These are phyloP conservation scores for Myochromella boudieri DNA, from an alignment of 768 basidiomycete species.

Conservation along the genomic window DNA sequence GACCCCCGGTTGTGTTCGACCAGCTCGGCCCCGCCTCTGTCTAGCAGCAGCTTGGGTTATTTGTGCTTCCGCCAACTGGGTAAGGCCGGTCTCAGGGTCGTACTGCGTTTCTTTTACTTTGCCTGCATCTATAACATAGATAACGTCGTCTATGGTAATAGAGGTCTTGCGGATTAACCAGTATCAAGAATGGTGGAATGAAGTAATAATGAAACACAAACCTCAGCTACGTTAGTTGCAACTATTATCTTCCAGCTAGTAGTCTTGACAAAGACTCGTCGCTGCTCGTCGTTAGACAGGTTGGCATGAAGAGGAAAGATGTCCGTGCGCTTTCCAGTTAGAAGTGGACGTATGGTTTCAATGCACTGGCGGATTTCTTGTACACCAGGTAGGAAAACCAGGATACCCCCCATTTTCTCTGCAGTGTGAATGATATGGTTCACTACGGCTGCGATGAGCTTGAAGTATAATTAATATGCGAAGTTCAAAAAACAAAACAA, in stretches of 20 bases:
- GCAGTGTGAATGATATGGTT: conserved; percentile 56
- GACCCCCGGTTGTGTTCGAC: conserved; percentile 76
- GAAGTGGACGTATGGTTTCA: conserved; percentile 45
- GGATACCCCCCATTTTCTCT: conserved; percentile 59
- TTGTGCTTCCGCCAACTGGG: conserved; percentile 78
- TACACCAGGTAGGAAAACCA: conserved; percentile 90
- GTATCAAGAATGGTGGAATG: not conserved
- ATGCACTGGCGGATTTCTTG: conserved; percentile 84
- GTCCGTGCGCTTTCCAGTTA: conserved; percentile 37
- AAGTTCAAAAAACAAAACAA: not conserved
- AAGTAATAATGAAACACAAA: conserved; percentile 23
- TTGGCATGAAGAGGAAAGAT: conserved; percentile 89
- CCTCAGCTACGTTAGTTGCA: conserved; percentile 91
- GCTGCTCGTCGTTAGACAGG: conserved; percentile 81
- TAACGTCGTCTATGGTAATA: conserved; percentile 87
- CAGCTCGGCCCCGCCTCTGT: conserved; percentile 88
- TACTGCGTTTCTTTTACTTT: conserved; percentile 83
- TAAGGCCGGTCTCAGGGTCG: conserved; percentile 70
- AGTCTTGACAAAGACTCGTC: conserved; percentile 65
- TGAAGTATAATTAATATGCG: conserved; percentile 3
- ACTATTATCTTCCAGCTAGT: conserved; percentile 81
- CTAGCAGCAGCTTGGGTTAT: conserved; percentile 74
- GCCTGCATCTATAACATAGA: conserved; percentile 83
- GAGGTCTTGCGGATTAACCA: conserved; percentile 59
- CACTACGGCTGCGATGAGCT: conserved; percentile 71